Base-by-base conservation (phyloP, 2,329 filamentous ascomycete genomes). In the Paecilomyces niveus region DNA sequence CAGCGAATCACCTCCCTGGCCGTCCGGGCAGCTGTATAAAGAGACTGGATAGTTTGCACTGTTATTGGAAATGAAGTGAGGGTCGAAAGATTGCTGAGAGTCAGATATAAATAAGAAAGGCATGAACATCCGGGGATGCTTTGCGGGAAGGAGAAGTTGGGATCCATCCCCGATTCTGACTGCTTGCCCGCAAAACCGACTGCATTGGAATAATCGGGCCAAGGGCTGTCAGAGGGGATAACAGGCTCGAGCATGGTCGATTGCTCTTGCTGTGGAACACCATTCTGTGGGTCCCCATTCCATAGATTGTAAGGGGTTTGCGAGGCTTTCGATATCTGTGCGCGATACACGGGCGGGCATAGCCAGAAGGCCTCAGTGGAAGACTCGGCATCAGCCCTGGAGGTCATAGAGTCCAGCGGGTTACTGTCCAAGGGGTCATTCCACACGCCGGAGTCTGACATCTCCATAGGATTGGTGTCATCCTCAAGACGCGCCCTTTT, bases 1-100 rank as follows among this genome's bases (percentile, higher is more conserved):
- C 77, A 80, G 61, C 74, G 74, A 26, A 79, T 72, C 13, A 78
- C 75, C 21, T 69, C 63, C 31, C 68, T 69, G 13, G 75, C 75
- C 9, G 75, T 79, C 57, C 70, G 68, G 26, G 76, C 70, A 15
- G 74, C 74, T n/a, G 72, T 74, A 54, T 73, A 74, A 18, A 80
- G 63, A 1, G 77, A 77, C 55, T 72, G 74, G 54, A 79, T 59
- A 7, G 76, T 78, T 61, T 77, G 74, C 7, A 70, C 67, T 9
- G 71, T 74, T 58, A 77, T 65, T 3, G 77, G 76, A 58, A 78
- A 78, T 21, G 75, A 70, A 32, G 71, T 68, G 13, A 79, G 66
- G 21, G 72, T 74, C 50, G 74, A 74, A 49, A 77, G 69, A 58
- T 74, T 72, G 59, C 73, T 76, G 59, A 77, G 72, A 26, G 73